These are phyloP conservation scores for Venturia nashicola DNA, from an alignment of 2,329 filamentous ascomycete genomes.

Conservation along the genomic window DNA sequence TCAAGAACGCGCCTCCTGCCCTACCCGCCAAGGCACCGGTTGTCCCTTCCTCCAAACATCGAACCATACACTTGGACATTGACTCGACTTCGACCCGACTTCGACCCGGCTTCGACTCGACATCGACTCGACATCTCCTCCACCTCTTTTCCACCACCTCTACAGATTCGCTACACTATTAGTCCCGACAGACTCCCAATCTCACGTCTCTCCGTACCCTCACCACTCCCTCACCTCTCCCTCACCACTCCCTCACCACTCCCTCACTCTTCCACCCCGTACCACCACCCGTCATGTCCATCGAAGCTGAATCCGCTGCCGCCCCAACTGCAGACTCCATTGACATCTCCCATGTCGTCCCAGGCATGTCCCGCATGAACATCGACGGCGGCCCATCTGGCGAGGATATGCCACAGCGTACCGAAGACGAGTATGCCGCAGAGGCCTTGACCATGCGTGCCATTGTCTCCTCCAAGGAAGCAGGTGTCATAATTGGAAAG, in stretches of 20 bases:
- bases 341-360: neutral
- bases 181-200: conserved; percentile 1
- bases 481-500: conserved; percentile 98
- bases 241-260: neutral
- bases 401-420: conserved; percentile 72
- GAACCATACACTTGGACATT: neutral
- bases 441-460: conserved; percentile 88
- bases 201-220: neutral
- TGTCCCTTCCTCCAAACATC: neutral
- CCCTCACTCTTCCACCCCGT: neutral
- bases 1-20: neutral
- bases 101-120: neutral
- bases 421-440: conserved; percentile 92
- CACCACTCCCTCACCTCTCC: neutral
- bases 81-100: neutral
- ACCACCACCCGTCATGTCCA: conserved; percentile 2
- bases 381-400: conserved; percentile 28
- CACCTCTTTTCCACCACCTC: neutral
- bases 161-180: conserved; percentile 1
- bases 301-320: conserved; percentile 3
- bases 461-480: conserved; percentile 97
- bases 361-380: conserved; percentile 3
- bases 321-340: neutral
- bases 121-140: neutral
- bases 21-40: neutral